Percentiles rank a stretch among this genome's conserved stretches.
phyloP scores from a whole-genome alignment of 495 filamentous ascomycete genomes.

The Letharia columbiana region DNA sequence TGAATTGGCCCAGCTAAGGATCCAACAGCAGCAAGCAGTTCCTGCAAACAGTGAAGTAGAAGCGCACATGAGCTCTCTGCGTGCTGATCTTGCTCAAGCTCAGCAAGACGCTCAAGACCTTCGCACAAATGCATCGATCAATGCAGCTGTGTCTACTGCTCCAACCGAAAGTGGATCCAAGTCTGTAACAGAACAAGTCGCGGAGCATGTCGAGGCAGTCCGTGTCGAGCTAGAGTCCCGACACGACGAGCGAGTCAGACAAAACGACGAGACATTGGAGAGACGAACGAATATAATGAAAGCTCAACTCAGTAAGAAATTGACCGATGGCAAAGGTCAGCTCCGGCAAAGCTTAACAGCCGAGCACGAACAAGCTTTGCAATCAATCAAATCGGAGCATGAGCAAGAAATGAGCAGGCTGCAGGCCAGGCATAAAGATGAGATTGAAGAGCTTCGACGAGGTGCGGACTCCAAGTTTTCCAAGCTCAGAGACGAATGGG shows the following conservation, averaged over 20 bases:
- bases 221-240: conserved; percentile 32
- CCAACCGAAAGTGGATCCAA: conserved; percentile 25
- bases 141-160: conserved; percentile 19
- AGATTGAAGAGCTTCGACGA: conserved; percentile 37
- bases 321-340: conserved; percentile 49
- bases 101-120: conserved; percentile 38
- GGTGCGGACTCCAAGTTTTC: conserved; percentile 26
- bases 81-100: conserved; percentile 36
- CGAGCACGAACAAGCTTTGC: conserved; percentile 38
- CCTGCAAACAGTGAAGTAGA: conserved; percentile 15
- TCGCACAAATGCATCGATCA: conserved; percentile 26
- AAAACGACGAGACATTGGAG: conserved; percentile 54
- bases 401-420: conserved; percentile 55
- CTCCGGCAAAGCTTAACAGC: conserved; percentile 38
- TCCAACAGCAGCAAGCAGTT: conserved; percentile 7
- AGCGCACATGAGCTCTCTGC: conserved; percentile 33
- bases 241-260: conserved; percentile 44
- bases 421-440: conserved; percentile 57
- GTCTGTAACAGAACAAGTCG: conserved; percentile 31
- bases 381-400: conserved; percentile 38
- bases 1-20: conserved; percentile 18
- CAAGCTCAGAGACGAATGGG: conserved; percentile 30
- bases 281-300: conserved; percentile 66
- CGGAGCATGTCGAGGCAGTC: conserved; percentile 31
- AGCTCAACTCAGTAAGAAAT: conserved; percentile 56